phyloP scores from a whole-genome alignment of 2,329 filamentous ascomycete genomes.

The Sporothrix inflata region DNA sequence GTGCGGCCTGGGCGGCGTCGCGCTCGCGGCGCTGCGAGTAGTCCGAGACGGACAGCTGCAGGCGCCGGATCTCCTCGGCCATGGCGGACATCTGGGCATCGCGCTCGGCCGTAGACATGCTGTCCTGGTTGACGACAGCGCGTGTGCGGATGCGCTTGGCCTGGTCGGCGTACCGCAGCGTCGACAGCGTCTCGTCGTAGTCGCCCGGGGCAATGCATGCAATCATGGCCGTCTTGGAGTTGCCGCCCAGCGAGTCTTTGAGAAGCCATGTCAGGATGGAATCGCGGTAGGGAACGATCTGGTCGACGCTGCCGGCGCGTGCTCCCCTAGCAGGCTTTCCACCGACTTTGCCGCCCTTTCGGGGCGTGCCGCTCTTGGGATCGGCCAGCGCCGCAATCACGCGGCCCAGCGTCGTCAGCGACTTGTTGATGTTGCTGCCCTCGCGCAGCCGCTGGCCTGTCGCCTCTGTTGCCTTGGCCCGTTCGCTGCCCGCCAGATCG shows the following conservation, averaged over 20 bases:
- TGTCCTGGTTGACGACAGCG: constrained; percentile 93
- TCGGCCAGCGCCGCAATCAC: constrained; percentile 91
- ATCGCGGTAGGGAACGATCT: constrained; percentile 90
- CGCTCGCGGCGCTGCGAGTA: constrained; percentile 69
- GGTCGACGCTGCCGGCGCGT: constrained; percentile 51
- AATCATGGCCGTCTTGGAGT: constrained; percentile 99
- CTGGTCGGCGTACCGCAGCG: constrained; percentile 94
- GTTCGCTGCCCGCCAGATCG: constrained; percentile 91
- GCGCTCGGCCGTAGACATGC: constrained; percentile 86
- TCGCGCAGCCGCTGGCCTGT: constrained; percentile 89
- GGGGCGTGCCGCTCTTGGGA: constrained; percentile 61
- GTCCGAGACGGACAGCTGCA: constrained; percentile 77
- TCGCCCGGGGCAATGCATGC: constrained; percentile 94
- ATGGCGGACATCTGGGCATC: constrained; percentile 93
- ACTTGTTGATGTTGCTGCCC: constrained; percentile 99
- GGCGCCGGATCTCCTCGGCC: constrained; percentile 86
- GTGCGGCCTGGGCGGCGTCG: constrained; percentile 54
- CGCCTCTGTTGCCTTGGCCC: constrained; percentile 93
- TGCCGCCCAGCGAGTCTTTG: constrained; percentile 93
- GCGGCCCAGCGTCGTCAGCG: constrained; percentile 88
- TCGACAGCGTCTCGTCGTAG: constrained; percentile 96
- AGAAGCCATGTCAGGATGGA: constrained; percentile 83
- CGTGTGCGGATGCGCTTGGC: constrained; percentile 96
- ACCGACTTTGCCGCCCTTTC: constrained; percentile 58
- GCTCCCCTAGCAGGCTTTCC: constrained; percentile 39